Evolutionary conservation across 2,329 filamentous ascomycete genomes (phyloP).

Genomic region (Xylariaceae sp.): DNA sequence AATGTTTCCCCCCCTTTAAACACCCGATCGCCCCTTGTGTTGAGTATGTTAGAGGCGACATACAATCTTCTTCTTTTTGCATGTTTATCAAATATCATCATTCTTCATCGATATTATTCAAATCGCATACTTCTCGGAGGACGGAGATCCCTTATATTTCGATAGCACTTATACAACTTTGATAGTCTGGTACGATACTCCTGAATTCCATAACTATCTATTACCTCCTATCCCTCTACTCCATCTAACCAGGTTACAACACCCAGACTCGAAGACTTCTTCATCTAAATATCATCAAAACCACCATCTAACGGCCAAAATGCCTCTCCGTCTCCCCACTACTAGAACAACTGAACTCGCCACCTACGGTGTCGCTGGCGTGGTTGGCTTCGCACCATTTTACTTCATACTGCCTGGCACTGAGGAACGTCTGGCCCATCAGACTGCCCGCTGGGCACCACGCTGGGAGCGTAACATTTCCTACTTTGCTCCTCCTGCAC

Average conservation of each 20-base stretch:
- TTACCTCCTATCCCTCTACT: conserved; percentile 1
- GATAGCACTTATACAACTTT: background rate
- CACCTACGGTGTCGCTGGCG: conserved; percentile 57
- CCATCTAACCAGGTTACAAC: conserved; percentile 7
- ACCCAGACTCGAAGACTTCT: conserved; percentile 1
- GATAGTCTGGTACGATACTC: background rate
- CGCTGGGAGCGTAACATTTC: conserved; percentile 62
- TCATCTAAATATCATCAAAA: conserved; percentile 9
- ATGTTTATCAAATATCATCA: conserved; percentile 7
- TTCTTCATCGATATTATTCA: background rate
- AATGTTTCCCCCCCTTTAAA: conserved; percentile 24
- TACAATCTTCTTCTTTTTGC: conserved; percentile 1
- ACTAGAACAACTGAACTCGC: conserved; percentile 53
- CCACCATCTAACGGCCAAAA: conserved; percentile 39
- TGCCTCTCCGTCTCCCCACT: conserved; percentile 56
- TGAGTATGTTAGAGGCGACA: conserved; percentile 2
- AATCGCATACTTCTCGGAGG: background rate
- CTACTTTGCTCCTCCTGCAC: conserved; percentile 53
- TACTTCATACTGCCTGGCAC: conserved; percentile 61
- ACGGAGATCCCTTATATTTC: background rate
- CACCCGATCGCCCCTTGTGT: conserved; percentile 1
- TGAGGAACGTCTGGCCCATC: conserved; percentile 55
- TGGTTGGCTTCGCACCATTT: conserved; percentile 57
- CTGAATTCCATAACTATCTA: background rate
- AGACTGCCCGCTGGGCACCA: conserved; percentile 61